Base-by-base conservation (phyloP, 169 alveolate species). In the Plasmodium adleri region DNA sequence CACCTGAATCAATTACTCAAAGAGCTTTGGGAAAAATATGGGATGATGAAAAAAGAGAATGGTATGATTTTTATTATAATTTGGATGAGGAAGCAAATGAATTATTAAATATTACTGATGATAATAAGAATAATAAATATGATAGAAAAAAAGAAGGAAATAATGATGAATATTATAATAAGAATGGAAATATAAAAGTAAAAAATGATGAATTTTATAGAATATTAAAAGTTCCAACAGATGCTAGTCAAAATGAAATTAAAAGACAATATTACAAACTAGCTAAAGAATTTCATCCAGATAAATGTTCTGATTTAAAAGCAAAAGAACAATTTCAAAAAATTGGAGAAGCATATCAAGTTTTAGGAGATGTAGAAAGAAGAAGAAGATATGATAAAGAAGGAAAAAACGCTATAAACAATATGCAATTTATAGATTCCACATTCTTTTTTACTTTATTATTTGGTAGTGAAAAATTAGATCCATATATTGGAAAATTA, bases 271-370 rank as follows among this genome's bases (percentile, higher is more conserved):
- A 96, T 83, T 96, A 96, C 80, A 94, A 95, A 74, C 92, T 95
- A 32, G 98, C 99, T 7, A 92, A 95, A 74, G 93, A 96, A 91
- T 95, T 94, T 86, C 99, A 98, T 88, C 99, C 99, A 8, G 99
- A 98, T 88, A 97, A 97, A 86, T 98, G 98, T 10, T 97, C 95
- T 22, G 98, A 97, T 92, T 89, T 94, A 26, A 93, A 91, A 17
- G 98, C 99, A 26, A 94, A 96, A 54, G 96, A 95, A 71, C 91
- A 89, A 88, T 98, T 96, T 83, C 96, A 95, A 49, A 92, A 92
- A 66, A 74, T 95, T 47, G 97, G 97, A 9, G 97, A 95, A 91
- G 99, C 99, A 1, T 97, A 98, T 73, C 99, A 97, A 92, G 98
- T 97, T 17, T 94, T 98, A 52, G 98, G 98, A 13, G 99, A 97